Base-by-base conservation (phyloP, 1,139 yeast genomes). In the Saccharomycopsis phalli region DNA sequence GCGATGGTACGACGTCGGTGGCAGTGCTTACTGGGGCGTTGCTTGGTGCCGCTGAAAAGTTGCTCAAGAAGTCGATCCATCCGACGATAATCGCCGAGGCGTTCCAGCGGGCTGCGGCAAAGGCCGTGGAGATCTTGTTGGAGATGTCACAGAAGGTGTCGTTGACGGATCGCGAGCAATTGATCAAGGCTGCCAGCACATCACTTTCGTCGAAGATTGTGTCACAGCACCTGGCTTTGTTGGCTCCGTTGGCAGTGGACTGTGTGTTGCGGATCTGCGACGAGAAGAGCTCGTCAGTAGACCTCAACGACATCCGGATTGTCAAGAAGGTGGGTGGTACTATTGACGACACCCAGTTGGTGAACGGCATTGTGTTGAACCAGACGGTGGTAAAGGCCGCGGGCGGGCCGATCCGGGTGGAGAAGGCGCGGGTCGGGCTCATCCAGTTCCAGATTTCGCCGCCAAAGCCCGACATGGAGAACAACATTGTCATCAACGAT, bases 391-490 rank as follows among this genome's bases (percentile, higher is more conserved):
- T 87, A 47, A 91, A 87, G 59, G 68, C 72, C 48, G 96, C 96
- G 2, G 95, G 95, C 37, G 98, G 97, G n/a, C 98, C 98, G 45
- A 71, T 84, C 7, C 75, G 96, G 59, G 73, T 86, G 60, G 98
- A 91, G 59, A 91, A 88, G 68, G 98, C 98, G 20, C 72, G 69
- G 50, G 86, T 91, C 52, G 99, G 93, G 10, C 71, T 91, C 53
- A 74, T 91, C 49, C 99, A 93, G 63, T 91, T 91, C 66, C 98
- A 91, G 63, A 69, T 91, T 48, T 87, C 97, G 25, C 98, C 99
- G 34, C 99, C 99, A 53, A 91, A 91, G 60, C 99, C 99, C 31
- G 99, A 91, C 58, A 84, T 93, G 81, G 98, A 91, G 63, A 91
- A 91, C 59, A 91, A 88, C 58, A 93, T 91, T 44, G 95, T 93